Base-by-base conservation (phyloP, 2,329 filamentous ascomycete genomes). In the Chaetomium olivaceum region DNA sequence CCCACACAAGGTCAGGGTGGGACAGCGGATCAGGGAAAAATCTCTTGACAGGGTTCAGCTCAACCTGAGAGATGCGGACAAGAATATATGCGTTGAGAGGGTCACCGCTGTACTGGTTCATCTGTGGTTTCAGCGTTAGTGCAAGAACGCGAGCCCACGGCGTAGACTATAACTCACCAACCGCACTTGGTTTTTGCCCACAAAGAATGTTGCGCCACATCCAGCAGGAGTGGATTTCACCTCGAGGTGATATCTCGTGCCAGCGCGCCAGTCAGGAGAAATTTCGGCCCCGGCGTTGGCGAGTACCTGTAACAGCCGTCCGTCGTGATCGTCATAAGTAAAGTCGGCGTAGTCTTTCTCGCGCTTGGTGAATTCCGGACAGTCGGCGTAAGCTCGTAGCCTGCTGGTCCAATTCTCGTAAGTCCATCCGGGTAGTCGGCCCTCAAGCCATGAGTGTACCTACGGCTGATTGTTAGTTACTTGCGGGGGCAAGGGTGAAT, bases 231-330 rank as follows among this genome's bases (percentile, higher is more conserved):
- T 68, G 4, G 43, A 61, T 36, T 68, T 68, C n/a, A 67, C 67
- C 48, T 68, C 67, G n/a, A 68, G 27, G 54, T 68, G 67, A 27
- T 67, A 68, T 5, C 1, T 63, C 23, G 62, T 63, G 2, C n/a
- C n/a, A 6, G 14, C 4, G 8, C 43, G 43, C 63, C 63, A 68
- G 14, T 21, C 7, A 2, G 56, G 62, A 8, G 58, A 59, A 21
- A 31, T 19, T 3, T 31, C 14, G 25, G 46, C 56, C 19, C 50
- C 58, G 6, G 25, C 12, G 2, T n/a, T 7, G 8, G 11, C 7
- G 9, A 61, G 46, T 21, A 21, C 19, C 48, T 14, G 48, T 12
- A 8, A 12, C 48, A 61, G 39, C 12, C 4, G 12, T 12, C 27
- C 27, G 1, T 7, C 5, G 48, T 2, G 4, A 14, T 61, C 58